These are phyloP conservation scores for Tetrapisispora fleetii DNA, from an alignment of 805 yeast genomes.

Conservation along the genomic window DNA sequence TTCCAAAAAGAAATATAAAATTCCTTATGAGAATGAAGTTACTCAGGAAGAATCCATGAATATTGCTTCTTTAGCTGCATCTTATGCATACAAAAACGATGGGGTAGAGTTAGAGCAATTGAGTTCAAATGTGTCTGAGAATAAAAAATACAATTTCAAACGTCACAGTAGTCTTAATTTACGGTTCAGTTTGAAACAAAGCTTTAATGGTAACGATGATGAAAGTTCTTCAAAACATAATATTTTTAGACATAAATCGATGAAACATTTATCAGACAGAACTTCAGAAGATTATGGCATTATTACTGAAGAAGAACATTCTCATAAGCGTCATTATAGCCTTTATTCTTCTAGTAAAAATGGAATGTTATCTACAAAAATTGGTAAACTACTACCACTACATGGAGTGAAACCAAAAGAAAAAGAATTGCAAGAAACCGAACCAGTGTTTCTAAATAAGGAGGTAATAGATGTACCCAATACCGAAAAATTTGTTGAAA, in stretches of 20 bases:
- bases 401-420: background rate
- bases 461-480: background rate
- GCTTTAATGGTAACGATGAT: background rate
- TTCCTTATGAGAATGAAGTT: background rate
- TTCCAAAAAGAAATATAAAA: background rate
- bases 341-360: background rate
- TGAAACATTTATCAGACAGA: background rate
- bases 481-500: background rate
- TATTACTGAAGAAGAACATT: too few species aligned
- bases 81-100: background rate
- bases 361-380: background rate
- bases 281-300: too few species aligned
- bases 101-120: background rate
- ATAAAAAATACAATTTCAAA: background rate
- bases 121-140: background rate
- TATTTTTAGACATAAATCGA: background rate
- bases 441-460: background rate
- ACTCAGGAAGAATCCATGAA: background rate
- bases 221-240: background rate
- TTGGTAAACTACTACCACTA: background rate
- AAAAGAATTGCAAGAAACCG: background rate
- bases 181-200: background rate
- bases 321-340: background rate
- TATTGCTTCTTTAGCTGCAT: conserved; percentile 1
- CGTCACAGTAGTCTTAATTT: conserved; percentile 1